A percentile compares a stretch with the other conserved stretches of the same genome.
Conservation (phyloP, 768 basidiomycete species). For the Phaffia australis region DNA sequence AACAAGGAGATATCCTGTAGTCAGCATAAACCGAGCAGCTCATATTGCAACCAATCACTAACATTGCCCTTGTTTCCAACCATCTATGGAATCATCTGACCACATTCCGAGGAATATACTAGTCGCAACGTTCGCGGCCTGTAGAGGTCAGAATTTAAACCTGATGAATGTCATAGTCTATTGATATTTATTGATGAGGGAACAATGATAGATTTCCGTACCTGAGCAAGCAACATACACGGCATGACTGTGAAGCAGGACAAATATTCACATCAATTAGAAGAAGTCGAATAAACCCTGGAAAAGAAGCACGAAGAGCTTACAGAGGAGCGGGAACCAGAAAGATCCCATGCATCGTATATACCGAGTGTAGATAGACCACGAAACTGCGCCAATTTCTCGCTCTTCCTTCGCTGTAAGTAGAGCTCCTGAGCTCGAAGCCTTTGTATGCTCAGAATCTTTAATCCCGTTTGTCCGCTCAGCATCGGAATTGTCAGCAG, state of each 20-base stretch:
- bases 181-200: background rate
- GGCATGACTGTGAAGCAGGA: no score
- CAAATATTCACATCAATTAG: no score
- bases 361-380: background rate
- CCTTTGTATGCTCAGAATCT: background rate
- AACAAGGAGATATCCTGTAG: no score
- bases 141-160: background rate
- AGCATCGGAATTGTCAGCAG: background rate
- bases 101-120: conserved; percentile 52
- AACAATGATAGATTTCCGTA: no score
- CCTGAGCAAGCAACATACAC: no score
- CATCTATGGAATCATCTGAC: conserved; percentile 1
- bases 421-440: no score
- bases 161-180: background rate
- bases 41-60: background rate
- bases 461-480: background rate
- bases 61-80: conserved; percentile 18
- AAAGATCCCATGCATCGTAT: background rate
- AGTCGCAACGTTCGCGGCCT: conserved; percentile 44
- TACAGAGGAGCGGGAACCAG: background rate
- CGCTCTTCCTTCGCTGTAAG: conserved; percentile 23
- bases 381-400: conserved; percentile 8
- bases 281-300: background rate
- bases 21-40: no score
- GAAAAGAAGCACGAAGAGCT: background rate